phyloP scores from a whole-genome alignment of 2,329 filamentous ascomycete genomes.

The Penicillium expansum region DNA sequence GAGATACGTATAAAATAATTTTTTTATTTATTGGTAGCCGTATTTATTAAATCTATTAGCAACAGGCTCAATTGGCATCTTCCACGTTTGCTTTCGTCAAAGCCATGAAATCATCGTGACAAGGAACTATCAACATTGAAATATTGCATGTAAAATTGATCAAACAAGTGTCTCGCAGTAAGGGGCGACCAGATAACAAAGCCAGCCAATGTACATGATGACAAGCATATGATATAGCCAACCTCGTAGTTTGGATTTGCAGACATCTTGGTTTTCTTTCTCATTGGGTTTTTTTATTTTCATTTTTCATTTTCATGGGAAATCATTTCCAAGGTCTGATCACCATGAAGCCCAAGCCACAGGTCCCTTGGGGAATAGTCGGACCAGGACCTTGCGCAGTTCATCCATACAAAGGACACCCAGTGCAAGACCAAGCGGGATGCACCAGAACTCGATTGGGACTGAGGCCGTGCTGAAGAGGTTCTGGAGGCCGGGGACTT shows the following conservation, averaged over 20 bases:
- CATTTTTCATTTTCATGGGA: background rate
- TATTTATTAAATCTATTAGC: background rate
- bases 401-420: conserved; percentile 55
- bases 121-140: background rate
- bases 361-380: conserved; percentile 46
- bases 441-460: conserved; percentile 54
- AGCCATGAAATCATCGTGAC: background rate
- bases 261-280: background rate
- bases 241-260: background rate
- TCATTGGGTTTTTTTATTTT: no score
- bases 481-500: conserved; percentile 50
- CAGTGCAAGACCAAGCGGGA: conserved; percentile 52
- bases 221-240: background rate
- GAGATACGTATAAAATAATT: no score
- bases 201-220: background rate
- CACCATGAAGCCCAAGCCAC: conserved; percentile 54
- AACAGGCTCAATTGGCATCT: background rate
- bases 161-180: background rate
- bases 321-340: background rate
- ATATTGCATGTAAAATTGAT: background rate
- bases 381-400: conserved; percentile 51
- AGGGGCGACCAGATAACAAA: background rate
- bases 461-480: conserved; percentile 52
- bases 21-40: background rate
- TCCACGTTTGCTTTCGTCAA: background rate